Conservation (phyloP, 1,284 basidiomycete species). For the Cryptococcus sp. region DNA sequence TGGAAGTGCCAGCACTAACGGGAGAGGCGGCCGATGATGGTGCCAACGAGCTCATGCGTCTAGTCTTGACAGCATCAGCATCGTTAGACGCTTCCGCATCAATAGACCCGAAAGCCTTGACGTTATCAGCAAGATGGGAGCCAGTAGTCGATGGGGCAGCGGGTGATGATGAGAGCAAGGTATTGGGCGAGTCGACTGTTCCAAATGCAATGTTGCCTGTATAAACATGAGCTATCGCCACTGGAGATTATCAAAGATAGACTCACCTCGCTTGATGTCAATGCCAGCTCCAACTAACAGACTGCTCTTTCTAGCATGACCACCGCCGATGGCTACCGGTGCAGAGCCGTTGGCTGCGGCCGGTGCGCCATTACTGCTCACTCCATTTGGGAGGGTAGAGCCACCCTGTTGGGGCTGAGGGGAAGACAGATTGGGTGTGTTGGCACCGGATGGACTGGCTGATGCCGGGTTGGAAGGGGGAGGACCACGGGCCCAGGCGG, state of each 20-base stretch:
- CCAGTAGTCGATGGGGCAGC: constrained; percentile 54
- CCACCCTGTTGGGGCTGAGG: constrained; percentile 11
- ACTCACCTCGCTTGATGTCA: constrained; percentile 45
- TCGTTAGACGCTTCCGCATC: constrained; percentile 49
- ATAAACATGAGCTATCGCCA: background rate
- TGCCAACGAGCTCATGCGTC: constrained; percentile 29
- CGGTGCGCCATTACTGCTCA: constrained; percentile 25
- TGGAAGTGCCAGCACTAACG: constrained; percentile 39
- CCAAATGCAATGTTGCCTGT: constrained; percentile 65
- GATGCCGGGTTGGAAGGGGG: constrained; percentile 37
- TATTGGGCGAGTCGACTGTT: constrained; percentile 66
- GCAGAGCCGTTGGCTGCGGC: constrained; percentile 11
- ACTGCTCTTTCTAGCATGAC: constrained; percentile 45
- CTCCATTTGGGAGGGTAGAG: constrained; percentile 28
- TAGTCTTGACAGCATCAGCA: constrained; percentile 43
- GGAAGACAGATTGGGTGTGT: constrained; percentile 12
- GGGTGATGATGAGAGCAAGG: constrained; percentile 53
- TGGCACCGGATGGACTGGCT: constrained; percentile 18
- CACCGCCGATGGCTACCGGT: constrained; percentile 32
- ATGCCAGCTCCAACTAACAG: constrained; percentile 47
- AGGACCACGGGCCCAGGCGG: constrained; percentile 48
- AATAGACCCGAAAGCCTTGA: constrained; percentile 77
- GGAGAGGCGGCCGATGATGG: constrained; percentile 58
- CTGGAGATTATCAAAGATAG: background rate
- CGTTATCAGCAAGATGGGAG: constrained; percentile 54